Evolutionary conservation across 345 rosid genomes (phyloP).

Genomic region (Ricinus communis): DNA sequence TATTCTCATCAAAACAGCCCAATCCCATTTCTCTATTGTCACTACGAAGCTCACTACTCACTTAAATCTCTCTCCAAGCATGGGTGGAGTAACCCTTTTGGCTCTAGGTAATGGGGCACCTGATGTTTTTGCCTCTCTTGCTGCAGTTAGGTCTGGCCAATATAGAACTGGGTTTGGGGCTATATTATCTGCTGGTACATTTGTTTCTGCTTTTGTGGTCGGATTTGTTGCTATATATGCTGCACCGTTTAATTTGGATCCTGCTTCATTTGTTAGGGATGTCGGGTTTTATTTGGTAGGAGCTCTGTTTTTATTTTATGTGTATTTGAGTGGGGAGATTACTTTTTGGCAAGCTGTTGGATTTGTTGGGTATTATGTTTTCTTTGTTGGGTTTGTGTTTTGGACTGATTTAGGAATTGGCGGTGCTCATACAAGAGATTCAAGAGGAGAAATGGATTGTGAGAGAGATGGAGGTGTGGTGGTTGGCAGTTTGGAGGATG

Average conservation of each 20-base stretch:
- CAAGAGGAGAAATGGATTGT: conserved; percentile 22
- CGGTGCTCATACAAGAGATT: conserved; percentile 14
- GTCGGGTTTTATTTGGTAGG: conserved; percentile 75
- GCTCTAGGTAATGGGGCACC: conserved; percentile 97
- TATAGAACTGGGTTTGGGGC: conserved; percentile 92
- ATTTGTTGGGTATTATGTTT: conserved; percentile 75
- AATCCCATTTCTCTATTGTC: conserved; percentile 84
- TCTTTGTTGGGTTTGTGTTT: conserved; percentile 86
- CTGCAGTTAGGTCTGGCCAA: conserved; percentile 79
- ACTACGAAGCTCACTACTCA: conserved; percentile 78
- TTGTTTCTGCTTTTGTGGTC: conserved; percentile 90
- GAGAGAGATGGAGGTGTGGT: conserved; percentile 27
- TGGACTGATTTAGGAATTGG: conserved; percentile 83
- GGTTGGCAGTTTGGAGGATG: conserved; percentile 32
- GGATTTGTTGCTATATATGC: conserved; percentile 92
- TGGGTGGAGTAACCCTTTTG: conserved; percentile 90
- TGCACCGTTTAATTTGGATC: conserved; percentile 73
- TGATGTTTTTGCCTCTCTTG: conserved; percentile 82
- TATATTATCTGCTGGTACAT: conserved; percentile 83
- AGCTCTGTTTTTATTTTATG: conserved; percentile 72
- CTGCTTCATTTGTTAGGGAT: conserved; percentile 74
- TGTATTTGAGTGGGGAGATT: conserved; percentile 94
- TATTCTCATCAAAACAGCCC: conserved; percentile 92
- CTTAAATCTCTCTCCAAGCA: conserved; percentile 73
- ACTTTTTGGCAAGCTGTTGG: conserved; percentile 90